phyloP scores from a whole-genome alignment of 768 basidiomycete species.

The Macrolepiota dolichaula region DNA sequence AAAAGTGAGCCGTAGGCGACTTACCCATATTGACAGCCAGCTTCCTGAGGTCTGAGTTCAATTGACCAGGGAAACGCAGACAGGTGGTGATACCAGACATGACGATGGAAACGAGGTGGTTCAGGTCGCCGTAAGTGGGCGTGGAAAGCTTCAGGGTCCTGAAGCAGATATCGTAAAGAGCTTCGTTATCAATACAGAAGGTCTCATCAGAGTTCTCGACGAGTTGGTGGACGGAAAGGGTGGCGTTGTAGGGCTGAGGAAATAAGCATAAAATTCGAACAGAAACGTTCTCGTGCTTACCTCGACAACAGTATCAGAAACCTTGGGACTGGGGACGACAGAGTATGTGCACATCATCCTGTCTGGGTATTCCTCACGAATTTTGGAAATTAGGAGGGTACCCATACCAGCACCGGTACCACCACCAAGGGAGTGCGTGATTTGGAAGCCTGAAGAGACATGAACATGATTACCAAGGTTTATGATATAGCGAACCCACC shows the following conservation, averaged over 20 bases:
- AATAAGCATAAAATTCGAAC: background rate
- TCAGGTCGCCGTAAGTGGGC: slow-evolving; percentile 96
- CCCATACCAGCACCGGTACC: slow-evolving; percentile 99
- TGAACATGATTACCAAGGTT: slow-evolving; percentile 8
- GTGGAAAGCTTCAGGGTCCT: slow-evolving; percentile 94
- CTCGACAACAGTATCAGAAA: slow-evolving; percentile 98
- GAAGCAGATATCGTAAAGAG: slow-evolving; percentile 99
- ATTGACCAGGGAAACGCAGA: slow-evolving; percentile 98
- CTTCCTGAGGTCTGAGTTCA: slow-evolving; percentile 98
- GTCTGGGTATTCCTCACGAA: slow-evolving; percentile 98
- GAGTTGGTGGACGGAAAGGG: slow-evolving; percentile 96
- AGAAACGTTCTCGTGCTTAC: slow-evolving; percentile 30
- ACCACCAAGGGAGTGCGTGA: slow-evolving; percentile 98
- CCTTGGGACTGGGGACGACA: slow-evolving; percentile 95
- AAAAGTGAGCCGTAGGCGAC: slow-evolving; percentile 14
- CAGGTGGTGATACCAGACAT: slow-evolving; percentile 99
- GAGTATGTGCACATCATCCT: slow-evolving; percentile 99
- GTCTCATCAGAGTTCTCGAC: slow-evolving; percentile 99
- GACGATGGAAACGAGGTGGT: slow-evolving; percentile 95
- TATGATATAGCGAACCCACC: slow-evolving; percentile 44
- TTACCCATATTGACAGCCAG: slow-evolving; percentile 98
- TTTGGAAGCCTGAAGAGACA: slow-evolving; percentile 81
- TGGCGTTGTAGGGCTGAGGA: slow-evolving; percentile 91
- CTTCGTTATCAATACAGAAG: slow-evolving; percentile 99
- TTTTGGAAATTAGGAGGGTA: slow-evolving; percentile 97